These are phyloP conservation scores for Amanita brunnescens DNA, from an alignment of 768 basidiomycete genomes.

Conservation along the genomic window DNA sequence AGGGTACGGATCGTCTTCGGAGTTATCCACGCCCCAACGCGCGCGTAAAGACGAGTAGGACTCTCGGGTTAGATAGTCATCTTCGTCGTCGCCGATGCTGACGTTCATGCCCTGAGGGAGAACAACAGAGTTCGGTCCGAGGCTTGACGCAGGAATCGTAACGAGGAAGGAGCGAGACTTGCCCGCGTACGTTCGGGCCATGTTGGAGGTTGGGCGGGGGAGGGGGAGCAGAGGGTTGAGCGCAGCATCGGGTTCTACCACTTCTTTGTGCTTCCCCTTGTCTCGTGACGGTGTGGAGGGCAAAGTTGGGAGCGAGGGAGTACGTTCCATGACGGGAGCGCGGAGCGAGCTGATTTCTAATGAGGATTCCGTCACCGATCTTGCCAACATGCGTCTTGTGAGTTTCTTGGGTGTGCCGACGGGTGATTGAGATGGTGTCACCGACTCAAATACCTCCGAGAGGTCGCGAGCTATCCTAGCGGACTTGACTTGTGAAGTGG, in stretches of 20 bases:
- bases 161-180: constrained; percentile 76
- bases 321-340: constrained; percentile 19
- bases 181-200: constrained; percentile 64
- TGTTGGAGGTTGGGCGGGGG: constrained; percentile 22
- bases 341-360: constrained; percentile 22
- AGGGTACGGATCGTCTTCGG: constrained; percentile 59
- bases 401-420: constrained; percentile 33
- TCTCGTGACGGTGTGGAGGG: constrained; percentile 19
- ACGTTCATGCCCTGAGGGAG: constrained; percentile 8
- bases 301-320: constrained; percentile 28
- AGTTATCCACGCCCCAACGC: constrained; percentile 78
- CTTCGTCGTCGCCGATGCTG: constrained; percentile 25
- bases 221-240: constrained; percentile 16
- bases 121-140: constrained; percentile 13
- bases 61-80: constrained; percentile 52
- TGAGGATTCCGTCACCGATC: constrained; percentile 54
- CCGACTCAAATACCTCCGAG: constrained; percentile 36
- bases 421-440: constrained; percentile 19
- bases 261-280: constrained; percentile 9
- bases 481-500: constrained; percentile 6
- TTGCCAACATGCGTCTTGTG: constrained; percentile 64
- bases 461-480: constrained; percentile 31
- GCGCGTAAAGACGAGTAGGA: constrained; percentile 66
- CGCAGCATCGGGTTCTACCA: constrained; percentile 12
- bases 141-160: constrained; percentile 35